Base-by-base conservation (phyloP, 495 filamentous ascomycete genomes). In the Aspergillus coremiiformis region DNA sequence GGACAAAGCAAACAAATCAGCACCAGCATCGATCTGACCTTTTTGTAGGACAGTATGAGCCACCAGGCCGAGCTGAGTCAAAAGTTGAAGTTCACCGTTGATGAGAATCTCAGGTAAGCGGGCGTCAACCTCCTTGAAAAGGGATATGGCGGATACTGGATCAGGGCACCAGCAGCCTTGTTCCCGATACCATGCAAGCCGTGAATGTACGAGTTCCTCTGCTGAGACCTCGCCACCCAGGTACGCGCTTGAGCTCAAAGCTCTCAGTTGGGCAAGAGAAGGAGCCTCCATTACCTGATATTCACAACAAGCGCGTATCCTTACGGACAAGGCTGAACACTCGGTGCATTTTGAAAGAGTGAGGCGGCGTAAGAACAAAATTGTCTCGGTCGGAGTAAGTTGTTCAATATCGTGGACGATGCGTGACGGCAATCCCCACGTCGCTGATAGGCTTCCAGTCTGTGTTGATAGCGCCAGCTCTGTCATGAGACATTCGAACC, bases 1-100 rank as follows among this genome's bases (percentile, higher is more conserved):
- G 1, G 76, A 68, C 19, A 84, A 68, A 0, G 73, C 68, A 27
- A 81, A 54, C 41, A 82, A 72, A 51, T 84, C 80, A 0, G 65
- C 65, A 41, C 70, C 61, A 7, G 73, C 63, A 61, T 82, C 68
- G 48, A 81, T 61, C 0, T 55, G 50, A 14, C 65, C 65, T 17
- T 62, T 60, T 42, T 69, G 57, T 0, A 75, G 35, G 9, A 80
- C 54, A 9, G 57, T 44, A 19, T 66, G 63, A 9, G 79, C 47
- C 0, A 62, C 65, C 3, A 52, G 47, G 2, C 69, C 70, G 24
- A 82, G 66, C 17, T 41, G 55, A 17, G 68, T 64, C 6, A 80
- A 69, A 24, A 68, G 66, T 17, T 69, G 46, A 41, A 70, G 64
- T 20, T 72, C 65, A 6, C 69, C 64, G 7, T 65, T 55, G 56